These are phyloP conservation scores for Melampsora americana DNA, from an alignment of 1,284 basidiomycete genomes.

Conservation along the genomic window DNA sequence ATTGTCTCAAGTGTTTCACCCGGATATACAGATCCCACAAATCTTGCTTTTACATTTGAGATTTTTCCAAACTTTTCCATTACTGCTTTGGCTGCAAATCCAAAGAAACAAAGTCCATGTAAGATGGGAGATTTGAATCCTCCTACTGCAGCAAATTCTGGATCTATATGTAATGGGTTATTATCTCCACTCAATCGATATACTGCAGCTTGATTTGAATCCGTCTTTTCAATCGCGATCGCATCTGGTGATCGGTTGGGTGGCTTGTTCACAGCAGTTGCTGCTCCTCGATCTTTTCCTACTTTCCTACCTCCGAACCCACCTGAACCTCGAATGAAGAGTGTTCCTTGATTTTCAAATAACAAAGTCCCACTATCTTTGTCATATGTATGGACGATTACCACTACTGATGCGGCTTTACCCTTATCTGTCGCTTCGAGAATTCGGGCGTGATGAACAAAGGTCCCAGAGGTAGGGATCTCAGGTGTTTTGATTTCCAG, in stretches of 20 bases:
- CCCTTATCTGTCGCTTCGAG: conserved; percentile 80
- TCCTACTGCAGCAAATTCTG: conserved; percentile 86
- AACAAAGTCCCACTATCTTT: conserved; percentile 73
- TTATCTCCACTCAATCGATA: conserved; percentile 85
- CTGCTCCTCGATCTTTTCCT: conserved; percentile 86
- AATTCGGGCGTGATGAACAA: conserved; percentile 69
- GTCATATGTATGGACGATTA: conserved; percentile 73
- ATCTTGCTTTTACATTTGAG: conserved; percentile 93
- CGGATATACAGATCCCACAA: conserved; percentile 85
- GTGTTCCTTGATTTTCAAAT: conserved; percentile 88
- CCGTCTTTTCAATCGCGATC: conserved; percentile 80
- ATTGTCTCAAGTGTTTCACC: conserved; percentile 72
- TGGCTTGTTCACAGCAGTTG: conserved; percentile 75
- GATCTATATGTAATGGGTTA: conserved; percentile 91
- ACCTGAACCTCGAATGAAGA: conserved; percentile 89
- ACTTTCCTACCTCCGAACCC: conserved; percentile 89
- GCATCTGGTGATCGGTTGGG: conserved; percentile 80
- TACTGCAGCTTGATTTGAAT: conserved; percentile 74
- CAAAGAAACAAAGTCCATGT: conserved; percentile 82
- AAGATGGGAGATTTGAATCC: conserved; percentile 82
- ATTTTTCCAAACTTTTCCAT: conserved; percentile 78
- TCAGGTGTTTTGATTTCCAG: conserved; percentile 73
- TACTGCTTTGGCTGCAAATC: conserved; percentile 91
- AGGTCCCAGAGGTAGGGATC: conserved; percentile 80
- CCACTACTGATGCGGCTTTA: conserved; percentile 84